Evolutionary conservation across 441 rosid genomes (phyloP).

Genomic region (Syzygium malaccense): DNA sequence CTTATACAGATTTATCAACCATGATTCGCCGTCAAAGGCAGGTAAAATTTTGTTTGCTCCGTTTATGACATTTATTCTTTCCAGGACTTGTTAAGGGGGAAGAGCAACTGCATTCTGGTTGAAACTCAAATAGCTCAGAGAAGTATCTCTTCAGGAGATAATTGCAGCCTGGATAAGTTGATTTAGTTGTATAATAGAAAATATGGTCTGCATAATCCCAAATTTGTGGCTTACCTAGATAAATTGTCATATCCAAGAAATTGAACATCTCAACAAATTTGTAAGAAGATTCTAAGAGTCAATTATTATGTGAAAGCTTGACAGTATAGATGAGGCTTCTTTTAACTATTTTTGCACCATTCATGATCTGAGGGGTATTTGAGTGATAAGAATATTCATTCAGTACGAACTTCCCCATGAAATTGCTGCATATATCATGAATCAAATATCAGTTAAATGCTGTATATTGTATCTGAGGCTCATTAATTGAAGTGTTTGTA

Average conservation of each 20-base stretch:
- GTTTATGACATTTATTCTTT: neutral
- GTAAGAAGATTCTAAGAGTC: neutral
- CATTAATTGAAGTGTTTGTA: neutral
- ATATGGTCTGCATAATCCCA: neutral
- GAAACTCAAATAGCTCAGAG: neutral
- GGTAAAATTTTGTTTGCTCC: constrained; percentile 27
- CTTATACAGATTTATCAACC: constrained; percentile 84
- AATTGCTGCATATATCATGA: neutral
- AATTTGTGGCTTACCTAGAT: neutral
- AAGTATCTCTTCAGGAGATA: neutral
- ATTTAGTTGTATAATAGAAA: neutral
- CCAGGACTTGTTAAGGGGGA: neutral
- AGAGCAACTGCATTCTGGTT: neutral
- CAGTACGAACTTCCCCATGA: neutral
- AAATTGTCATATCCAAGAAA: neutral
- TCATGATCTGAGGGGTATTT: neutral
- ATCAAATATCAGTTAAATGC: neutral
- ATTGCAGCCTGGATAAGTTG: neutral
- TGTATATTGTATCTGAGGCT: neutral
- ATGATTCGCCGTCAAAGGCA: constrained; percentile 93
- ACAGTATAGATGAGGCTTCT: neutral
- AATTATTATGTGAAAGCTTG: neutral
- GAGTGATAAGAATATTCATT: neutral
- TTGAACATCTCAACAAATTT: neutral
- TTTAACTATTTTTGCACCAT: neutral